Evolutionary conservation across 2,329 filamentous ascomycete species (phyloP), one percentile per base, ranked within the genome.

Genomic region (Aspergillus fischeri): DNA sequence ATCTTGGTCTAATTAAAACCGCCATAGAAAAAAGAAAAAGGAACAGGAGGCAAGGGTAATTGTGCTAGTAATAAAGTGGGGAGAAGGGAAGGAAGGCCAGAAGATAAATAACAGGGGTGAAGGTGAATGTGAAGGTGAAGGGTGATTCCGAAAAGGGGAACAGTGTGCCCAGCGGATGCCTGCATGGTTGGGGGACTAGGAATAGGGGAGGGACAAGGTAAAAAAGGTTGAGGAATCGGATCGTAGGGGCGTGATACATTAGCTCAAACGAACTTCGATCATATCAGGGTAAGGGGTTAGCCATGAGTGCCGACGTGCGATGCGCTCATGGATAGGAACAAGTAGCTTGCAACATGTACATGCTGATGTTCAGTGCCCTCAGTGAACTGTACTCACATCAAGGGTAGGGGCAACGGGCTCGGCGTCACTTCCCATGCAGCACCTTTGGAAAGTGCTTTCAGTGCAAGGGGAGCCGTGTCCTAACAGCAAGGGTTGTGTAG

Each of bases 1-100:
- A 65, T 63, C 63, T 70, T 70, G 67, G 70, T 74, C 71, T 74
- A 74, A 73, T 71, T 73, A 69, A 68, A 70, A 70, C 51, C 56
- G 60, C 60, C 44, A 51, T 67, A 67, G 63, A 52, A 51, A 47
- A 28, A 25, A 60, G 54, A 54, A 25, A 60, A 56, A 55, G 20
- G 27, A 48, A 54, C 49, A 58, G 11, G 55, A 56, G 49, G 27
- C 47, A 44, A 42, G 52, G 29, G 49, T 51, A 52, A 47, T 48
- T 51, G 53, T 48, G 49, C 56, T 58, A 52, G 55, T 58, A 60
- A 64, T 63, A 55, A 54, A 27, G 6, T 54, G 58, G 42, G 55
- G 50, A 56, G 54, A 62, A 65, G 61, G 56, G 47, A 49, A 50
- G 32, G 51, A 54, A 55, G 25, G 20, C 21, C 24, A 45, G 38